phyloP scores from a whole-genome alignment of 108 stramenopile genomes.

The Stephanodiscus triporus region DNA sequence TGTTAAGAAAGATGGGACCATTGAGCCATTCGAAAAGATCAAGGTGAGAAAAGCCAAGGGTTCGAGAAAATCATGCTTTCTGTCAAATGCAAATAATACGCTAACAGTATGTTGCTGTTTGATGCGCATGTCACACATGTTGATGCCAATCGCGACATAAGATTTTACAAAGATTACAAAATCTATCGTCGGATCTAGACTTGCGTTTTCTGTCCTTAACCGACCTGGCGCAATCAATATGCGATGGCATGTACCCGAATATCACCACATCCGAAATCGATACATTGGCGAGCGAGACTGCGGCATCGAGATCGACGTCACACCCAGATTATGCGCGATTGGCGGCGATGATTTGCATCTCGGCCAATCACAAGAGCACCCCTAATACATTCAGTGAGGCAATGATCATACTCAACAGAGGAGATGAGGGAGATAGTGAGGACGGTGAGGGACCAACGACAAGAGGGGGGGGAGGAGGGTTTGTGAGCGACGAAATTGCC shows the following conservation, averaged over 20 bases:
- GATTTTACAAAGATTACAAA: constrained; percentile 51
- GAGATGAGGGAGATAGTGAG: background rate
- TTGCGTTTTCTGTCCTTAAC: constrained; percentile 49
- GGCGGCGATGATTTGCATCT: constrained; percentile 89
- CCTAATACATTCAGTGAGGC: constrained; percentile 84
- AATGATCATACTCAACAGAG: constrained; percentile 56
- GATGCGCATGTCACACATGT: too few species aligned
- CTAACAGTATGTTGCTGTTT: background rate
- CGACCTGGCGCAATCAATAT: constrained; percentile 61
- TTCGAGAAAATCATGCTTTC: too few species aligned
- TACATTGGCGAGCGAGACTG: constrained; percentile 93
- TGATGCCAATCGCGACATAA: constrained; percentile 3
- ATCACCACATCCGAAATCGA: constrained; percentile 92
- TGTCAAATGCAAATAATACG: background rate
- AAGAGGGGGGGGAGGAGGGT: constrained; percentile 46
- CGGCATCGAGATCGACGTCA: constrained; percentile 92
- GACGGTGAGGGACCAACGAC: background rate
- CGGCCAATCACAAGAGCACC: constrained; percentile 88
- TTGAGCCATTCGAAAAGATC: constrained; percentile 50
- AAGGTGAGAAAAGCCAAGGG: constrained; percentile 38
- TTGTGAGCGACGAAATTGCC: constrained; percentile 80
- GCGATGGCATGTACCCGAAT: constrained; percentile 84
- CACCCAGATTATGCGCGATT: constrained; percentile 93
- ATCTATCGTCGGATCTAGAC: constrained; percentile 54
- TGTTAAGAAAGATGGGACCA: constrained; percentile 41